These are phyloP conservation scores for Diaporthe eres DNA, from an alignment of 2,329 filamentous ascomycete species.

Conservation along the genomic window DNA sequence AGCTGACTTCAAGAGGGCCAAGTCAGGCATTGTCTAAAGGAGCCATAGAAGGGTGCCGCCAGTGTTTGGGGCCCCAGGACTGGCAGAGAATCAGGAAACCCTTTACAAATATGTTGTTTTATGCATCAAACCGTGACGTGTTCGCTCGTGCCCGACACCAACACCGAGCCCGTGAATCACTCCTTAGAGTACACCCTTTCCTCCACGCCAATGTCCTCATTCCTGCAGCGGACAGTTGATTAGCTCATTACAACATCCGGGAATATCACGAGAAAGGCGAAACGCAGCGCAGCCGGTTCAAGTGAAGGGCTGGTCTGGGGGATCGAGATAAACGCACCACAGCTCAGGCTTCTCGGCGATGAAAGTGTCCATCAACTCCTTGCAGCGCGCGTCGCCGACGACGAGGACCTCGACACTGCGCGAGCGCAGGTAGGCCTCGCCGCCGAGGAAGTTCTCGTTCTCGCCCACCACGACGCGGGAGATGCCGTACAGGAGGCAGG, in stretches of 20 bases:
- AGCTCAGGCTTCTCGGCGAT: conserved; percentile 79
- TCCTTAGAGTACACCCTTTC: conserved; percentile 57
- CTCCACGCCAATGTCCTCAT: conserved; percentile 71
- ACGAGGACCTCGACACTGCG: conserved; percentile 82
- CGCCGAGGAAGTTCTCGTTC: conserved; percentile 81
- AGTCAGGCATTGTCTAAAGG: conserved; percentile 12
- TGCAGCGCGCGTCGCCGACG: conserved; percentile 74
- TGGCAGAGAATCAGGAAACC: neutral
- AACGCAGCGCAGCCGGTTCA: neutral
- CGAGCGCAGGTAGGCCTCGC: conserved; percentile 77
- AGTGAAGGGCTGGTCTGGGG: neutral
- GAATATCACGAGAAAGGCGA: neutral
- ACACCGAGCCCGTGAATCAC: neutral
- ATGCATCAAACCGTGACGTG: neutral
- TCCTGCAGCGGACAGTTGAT: conserved; percentile 55
- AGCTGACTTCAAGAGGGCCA: neutral
- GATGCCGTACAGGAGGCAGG: conserved; percentile 82
- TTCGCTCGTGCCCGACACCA: neutral
- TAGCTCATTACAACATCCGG: neutral
- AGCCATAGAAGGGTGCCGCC: neutral
- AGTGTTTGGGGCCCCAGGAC: neutral
- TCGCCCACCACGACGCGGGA: conserved; percentile 82
- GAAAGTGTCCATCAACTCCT: conserved; percentile 78
- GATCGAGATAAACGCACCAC: conserved; percentile 67
- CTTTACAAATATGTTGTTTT: neutral